Evolutionary conservation across 2,329 filamentous ascomycete genomes (phyloP).

Genomic region (Tolypocladium capitatum): DNA sequence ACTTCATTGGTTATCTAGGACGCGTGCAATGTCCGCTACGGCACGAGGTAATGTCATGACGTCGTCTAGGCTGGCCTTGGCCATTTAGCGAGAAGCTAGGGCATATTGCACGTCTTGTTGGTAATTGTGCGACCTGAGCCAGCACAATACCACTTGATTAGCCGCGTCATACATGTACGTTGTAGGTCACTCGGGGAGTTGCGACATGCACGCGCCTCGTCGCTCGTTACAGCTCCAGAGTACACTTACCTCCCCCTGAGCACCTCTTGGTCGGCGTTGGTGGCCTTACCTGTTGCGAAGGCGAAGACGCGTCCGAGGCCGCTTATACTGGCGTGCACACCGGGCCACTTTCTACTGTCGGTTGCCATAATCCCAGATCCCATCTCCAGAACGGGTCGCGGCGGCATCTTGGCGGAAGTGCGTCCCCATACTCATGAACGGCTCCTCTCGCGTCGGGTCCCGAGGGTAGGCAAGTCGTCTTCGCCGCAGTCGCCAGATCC

Average conservation of each 20-base stretch:
- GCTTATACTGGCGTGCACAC: neutral
- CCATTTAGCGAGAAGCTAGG: too few species aligned
- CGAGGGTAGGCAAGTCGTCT: neutral
- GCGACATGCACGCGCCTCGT: neutral
- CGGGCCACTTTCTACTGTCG: neutral
- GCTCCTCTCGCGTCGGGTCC: neutral
- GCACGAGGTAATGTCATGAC: too few species aligned
- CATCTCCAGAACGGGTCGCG: neutral
- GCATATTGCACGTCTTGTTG: neutral
- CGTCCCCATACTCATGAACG: neutral
- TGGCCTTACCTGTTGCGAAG: neutral
- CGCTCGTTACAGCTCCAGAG: neutral
- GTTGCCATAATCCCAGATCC: neutral
- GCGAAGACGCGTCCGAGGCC: neutral
- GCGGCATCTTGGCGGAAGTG: neutral
- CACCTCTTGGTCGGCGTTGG: neutral
- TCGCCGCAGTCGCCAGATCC: neutral
- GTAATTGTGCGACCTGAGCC: neutral
- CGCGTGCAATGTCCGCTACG: too few species aligned
- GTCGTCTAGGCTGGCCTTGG: too few species aligned
- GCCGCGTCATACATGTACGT: neutral
- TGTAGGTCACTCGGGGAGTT: neutral
- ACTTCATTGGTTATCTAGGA: too few species aligned
- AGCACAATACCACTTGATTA: neutral
- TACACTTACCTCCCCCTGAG: neutral